These are phyloP conservation scores for Alternaria sp. DNA, from an alignment of 2,329 filamentous ascomycete species.

Conservation along the genomic window DNA sequence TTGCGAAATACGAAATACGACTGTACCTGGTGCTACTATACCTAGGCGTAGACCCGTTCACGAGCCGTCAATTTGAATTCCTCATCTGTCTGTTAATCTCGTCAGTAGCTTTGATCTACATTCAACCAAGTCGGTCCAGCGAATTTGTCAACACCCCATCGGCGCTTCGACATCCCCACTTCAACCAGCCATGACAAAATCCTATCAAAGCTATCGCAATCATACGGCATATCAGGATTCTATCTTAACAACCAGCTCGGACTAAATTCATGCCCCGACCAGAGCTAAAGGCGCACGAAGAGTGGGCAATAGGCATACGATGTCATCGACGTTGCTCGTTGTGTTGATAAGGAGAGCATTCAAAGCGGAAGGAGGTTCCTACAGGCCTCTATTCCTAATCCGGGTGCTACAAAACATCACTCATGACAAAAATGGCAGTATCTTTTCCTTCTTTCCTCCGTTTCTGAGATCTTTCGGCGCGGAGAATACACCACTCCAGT, in stretches of 20 bases:
- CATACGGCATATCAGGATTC: background rate
- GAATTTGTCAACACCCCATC: background rate
- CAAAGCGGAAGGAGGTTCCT: too few relatives aligned
- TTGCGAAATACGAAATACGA: background rate
- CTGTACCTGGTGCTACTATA: background rate
- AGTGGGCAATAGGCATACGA: too few relatives aligned
- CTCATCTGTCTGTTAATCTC: background rate
- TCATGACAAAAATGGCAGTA: too few relatives aligned
- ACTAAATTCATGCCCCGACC: background rate
- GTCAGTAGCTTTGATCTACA: background rate
- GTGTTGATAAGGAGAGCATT: too few relatives aligned
- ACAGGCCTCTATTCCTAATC: too few relatives aligned
- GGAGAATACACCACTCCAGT: background rate
- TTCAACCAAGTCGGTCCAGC: background rate
- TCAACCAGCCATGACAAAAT: background rate
- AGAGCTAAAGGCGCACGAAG: background rate
- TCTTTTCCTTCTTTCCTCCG: too few relatives aligned
- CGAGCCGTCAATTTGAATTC: background rate
- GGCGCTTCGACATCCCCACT: background rate
- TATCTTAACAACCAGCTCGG: background rate
- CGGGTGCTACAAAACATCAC: too few relatives aligned
- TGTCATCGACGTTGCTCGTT: too few relatives aligned
- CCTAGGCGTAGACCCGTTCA: background rate
- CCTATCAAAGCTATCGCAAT: background rate
- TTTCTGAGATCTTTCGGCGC: background rate